Conservation (phyloP, 352 stramenopile species). For the Phytophthora pseudosyringae region DNA sequence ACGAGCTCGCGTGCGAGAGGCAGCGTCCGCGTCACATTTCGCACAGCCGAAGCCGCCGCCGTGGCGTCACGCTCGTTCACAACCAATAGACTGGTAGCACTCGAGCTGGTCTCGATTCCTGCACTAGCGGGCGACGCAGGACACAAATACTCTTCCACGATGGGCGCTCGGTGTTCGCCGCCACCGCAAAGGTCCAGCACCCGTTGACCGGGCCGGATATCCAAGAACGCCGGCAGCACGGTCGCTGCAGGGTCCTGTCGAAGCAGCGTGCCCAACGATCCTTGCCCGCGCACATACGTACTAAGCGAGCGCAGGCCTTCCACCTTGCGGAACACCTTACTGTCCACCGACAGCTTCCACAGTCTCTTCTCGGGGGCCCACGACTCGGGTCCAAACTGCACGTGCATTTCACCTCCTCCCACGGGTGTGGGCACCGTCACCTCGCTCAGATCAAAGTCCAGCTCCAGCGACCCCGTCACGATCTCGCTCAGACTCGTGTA, state of each 20-base stretch:
- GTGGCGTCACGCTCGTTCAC: conserved; percentile 77
- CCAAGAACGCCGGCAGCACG: conserved; percentile 95
- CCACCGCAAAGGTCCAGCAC: conserved; percentile 76
- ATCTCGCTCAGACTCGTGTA: conserved; percentile 84
- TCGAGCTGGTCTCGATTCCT: conserved; percentile 23
- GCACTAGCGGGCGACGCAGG: conserved; percentile 19
- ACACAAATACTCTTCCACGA: conserved; percentile 53
- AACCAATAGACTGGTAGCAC: conserved; percentile 46
- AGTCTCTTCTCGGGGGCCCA: conserved; percentile 71
- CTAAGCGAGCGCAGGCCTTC: conserved; percentile 89
- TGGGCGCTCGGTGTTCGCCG: conserved; percentile 70
- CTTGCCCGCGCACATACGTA: conserved; percentile 93
- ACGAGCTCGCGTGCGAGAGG: conserved; percentile 53
- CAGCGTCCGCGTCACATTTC: conserved; percentile 65
- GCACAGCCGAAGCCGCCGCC: conserved; percentile 53
- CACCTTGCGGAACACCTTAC: conserved; percentile 89
- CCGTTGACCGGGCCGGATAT: conserved; percentile 82
- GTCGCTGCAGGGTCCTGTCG: conserved; percentile 96
- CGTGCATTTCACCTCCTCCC: conserved; percentile 55
- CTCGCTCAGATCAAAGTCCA: conserved; percentile 70
- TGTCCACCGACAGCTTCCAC: conserved; percentile 83
- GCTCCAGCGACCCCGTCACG: conserved; percentile 71
- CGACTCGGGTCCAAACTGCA: conserved; percentile 63
- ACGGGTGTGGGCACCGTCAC: conserved; percentile 64
- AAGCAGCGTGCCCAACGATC: conserved; percentile 89